phyloP scores from a whole-genome alignment of 2,329 filamentous ascomycete species.

The Ceratocystis cubensis region DNA sequence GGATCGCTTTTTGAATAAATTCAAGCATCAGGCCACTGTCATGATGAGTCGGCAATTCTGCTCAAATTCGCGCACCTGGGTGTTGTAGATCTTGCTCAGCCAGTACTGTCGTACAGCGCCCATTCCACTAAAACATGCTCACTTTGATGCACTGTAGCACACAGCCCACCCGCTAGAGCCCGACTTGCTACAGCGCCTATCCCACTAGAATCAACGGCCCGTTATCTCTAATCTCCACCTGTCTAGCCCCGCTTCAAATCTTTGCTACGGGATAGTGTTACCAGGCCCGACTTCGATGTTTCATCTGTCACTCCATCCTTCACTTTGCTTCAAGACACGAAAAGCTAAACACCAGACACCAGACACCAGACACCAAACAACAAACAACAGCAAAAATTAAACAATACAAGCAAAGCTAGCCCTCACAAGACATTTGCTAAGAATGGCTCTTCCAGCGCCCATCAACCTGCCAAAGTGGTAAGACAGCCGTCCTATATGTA shows the following conservation, averaged over 20 bases:
- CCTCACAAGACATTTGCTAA: neutral
- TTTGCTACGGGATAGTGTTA: neutral
- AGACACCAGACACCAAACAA: too few species aligned
- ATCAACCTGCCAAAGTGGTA: conserved; percentile 36
- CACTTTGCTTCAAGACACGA: too few species aligned
- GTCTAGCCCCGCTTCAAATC: neutral
- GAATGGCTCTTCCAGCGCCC: conserved; percentile 25
- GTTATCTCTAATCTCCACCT: neutral
- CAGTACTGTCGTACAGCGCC: neutral
- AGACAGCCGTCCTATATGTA: neutral
- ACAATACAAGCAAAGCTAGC: neutral
- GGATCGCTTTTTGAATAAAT: neutral
- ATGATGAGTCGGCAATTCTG: conserved; percentile 3
- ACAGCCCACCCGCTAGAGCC: neutral
- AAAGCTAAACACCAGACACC: too few species aligned
- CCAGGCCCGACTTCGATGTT: too few species aligned
- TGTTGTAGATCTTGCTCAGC: too few species aligned
- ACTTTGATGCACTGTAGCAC: neutral
- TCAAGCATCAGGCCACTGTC: neutral
- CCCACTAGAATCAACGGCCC: neutral
- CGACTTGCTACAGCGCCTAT: neutral
- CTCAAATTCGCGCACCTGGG: conserved; percentile 17
- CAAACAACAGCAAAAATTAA: neutral
- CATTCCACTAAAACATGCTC: neutral
- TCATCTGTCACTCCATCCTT: too few species aligned